Conservation (phyloP, 495 filamentous ascomycete genomes). For the Pseudoneurospora amorphoporcata region DNA sequence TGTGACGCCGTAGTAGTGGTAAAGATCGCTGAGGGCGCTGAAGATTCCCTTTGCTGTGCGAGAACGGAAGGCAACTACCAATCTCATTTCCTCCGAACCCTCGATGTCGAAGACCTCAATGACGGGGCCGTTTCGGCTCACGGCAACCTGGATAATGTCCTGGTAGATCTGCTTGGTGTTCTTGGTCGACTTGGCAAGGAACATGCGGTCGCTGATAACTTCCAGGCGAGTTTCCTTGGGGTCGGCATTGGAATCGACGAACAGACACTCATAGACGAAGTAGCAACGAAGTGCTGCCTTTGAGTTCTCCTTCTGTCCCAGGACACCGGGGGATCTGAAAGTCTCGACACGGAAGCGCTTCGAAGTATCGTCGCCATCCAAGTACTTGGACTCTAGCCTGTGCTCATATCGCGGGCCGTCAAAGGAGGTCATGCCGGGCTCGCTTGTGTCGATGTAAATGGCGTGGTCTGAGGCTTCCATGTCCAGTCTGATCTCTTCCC, state of each 20-base stretch:
- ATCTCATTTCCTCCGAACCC: slow-evolving; percentile 74
- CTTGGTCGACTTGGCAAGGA: slow-evolving; percentile 86
- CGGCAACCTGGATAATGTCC: slow-evolving; percentile 77
- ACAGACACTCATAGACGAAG: slow-evolving; percentile 94
- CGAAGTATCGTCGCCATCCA: slow-evolving; percentile 58
- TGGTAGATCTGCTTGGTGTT: slow-evolving; percentile 95
- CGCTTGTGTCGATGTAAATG: slow-evolving; percentile 96
- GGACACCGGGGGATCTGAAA: slow-evolving; percentile 78
- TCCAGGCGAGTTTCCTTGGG: slow-evolving; percentile 81
- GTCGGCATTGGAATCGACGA: slow-evolving; percentile 60
- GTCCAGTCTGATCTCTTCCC: slow-evolving; percentile 85
- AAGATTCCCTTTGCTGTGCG: slow-evolving; percentile 90
- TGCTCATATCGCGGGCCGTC: slow-evolving; percentile 84
- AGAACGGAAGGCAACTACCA: slow-evolving; percentile 89
- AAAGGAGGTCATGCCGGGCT: slow-evolving; percentile 65
- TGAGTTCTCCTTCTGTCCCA: slow-evolving; percentile 37
- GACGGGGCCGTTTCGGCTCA: slow-evolving; percentile 76
- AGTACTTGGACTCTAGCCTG: slow-evolving; percentile 88
- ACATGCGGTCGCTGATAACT: slow-evolving; percentile 84
- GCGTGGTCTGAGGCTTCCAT: slow-evolving; percentile 93
- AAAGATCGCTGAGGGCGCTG: slow-evolving; percentile 88
- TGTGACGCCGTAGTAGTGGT: slow-evolving; percentile 97
- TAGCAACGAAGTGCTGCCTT: slow-evolving; percentile 89
- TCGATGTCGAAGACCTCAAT: slow-evolving; percentile 98
- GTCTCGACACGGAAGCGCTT: slow-evolving; percentile 83